phyloP scores from a whole-genome alignment of 306 rosid species.

The Trifolium dubium region DNA sequence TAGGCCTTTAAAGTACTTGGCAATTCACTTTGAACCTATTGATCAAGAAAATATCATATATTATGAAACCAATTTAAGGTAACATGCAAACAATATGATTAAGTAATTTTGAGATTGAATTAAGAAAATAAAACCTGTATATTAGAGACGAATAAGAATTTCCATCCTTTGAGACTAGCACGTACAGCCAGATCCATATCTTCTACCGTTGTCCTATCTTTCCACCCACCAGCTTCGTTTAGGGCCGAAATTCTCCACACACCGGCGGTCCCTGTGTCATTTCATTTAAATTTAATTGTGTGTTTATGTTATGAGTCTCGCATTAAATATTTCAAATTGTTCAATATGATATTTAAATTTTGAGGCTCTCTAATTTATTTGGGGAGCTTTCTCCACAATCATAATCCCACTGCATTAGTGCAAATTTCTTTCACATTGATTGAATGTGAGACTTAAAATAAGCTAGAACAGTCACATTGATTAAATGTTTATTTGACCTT shows the following conservation, averaged over 20 bases:
- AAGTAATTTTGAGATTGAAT: background rate
- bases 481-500: too few species aligned
- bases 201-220: conserved; percentile 72
- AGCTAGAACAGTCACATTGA: too few species aligned
- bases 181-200: conserved; percentile 85
- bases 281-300: too few species aligned
- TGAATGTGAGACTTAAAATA: too few species aligned
- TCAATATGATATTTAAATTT: too few species aligned
- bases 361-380: too few species aligned
- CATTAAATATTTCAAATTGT: too few species aligned
- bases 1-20: conserved; percentile 94
- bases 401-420: too few species aligned
- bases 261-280: conserved; percentile 78
- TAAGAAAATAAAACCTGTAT: conserved; percentile 47
- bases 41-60: background rate
- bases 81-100: background rate
- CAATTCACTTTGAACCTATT: conserved; percentile 79
- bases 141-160: conserved; percentile 66
- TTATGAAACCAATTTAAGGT: background rate
- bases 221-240: conserved; percentile 95
- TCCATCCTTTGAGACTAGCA: conserved; percentile 95
- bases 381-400: too few species aligned
- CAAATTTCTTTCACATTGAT: too few species aligned
- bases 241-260: conserved; percentile 90
- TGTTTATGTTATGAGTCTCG: too few species aligned